Evolutionary conservation across 176 grass and related monocot genomes (phyloP).

Genomic region (Musa acuminata): DNA sequence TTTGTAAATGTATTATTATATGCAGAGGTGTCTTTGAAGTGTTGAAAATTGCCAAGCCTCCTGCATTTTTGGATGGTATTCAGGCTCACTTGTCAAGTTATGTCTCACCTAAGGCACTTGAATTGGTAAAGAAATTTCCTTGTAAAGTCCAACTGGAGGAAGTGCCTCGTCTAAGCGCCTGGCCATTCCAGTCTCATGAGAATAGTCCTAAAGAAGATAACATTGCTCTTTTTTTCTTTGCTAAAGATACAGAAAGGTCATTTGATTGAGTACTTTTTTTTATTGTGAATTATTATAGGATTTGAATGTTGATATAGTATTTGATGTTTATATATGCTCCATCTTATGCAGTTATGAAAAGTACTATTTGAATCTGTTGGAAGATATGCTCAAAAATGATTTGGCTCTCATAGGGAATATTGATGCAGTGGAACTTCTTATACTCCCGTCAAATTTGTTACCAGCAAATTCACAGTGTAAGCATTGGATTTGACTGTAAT

Average conservation of each 20-base stretch:
- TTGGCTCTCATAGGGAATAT: constrained; percentile 63
- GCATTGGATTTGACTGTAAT: constrained; percentile 16
- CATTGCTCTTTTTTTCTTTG: constrained; percentile 94
- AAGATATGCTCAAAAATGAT: constrained; percentile 79
- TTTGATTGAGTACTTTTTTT: constrained; percentile 8
- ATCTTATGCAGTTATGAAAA: constrained; percentile 67
- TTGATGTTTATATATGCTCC: not conserved
- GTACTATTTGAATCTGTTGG: constrained; percentile 74
- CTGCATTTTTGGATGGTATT: constrained; percentile 71
- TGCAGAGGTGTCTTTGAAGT: constrained; percentile 86
- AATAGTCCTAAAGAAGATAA: constrained; percentile 58
- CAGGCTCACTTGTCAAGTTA: constrained; percentile 83
- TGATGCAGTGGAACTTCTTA: constrained; percentile 63
- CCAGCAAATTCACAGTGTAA: constrained; percentile 74
- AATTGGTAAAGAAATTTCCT: constrained; percentile 61
- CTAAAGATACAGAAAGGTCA: constrained; percentile 74
- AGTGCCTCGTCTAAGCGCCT: constrained; percentile 61
- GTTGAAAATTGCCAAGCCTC: constrained; percentile 41
- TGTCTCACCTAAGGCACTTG: constrained; percentile 52
- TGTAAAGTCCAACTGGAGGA: constrained; percentile 72
- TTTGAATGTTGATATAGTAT: not conserved
- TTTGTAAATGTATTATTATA: constrained; percentile 4
- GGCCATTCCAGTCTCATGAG: constrained; percentile 62
- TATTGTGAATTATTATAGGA: not conserved
- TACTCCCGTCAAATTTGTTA: constrained; percentile 80